Conservation (phyloP, 768 basidiomycete species). For the Leccinum variicolor region DNA sequence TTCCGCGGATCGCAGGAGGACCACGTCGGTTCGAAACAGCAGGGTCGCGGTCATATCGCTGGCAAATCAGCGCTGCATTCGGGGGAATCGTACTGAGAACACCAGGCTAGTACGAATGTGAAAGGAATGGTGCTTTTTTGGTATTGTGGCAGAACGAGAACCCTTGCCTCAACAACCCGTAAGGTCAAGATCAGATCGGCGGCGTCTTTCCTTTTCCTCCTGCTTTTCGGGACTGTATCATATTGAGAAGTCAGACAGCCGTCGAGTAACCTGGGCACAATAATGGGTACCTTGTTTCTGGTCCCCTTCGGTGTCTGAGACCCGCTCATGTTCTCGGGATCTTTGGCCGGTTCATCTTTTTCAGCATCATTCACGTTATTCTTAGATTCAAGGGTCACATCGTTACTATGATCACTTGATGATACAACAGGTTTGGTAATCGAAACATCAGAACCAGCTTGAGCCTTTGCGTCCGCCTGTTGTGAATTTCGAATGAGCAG, state of each 20-base stretch:
- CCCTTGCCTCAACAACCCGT: neutral
- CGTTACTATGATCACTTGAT: constrained; percentile 22
- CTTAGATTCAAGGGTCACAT: constrained; percentile 23
- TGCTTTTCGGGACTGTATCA: neutral
- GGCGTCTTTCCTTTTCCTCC: neutral
- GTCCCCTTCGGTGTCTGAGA: constrained; percentile 21
- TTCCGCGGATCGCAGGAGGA: constrained; percentile 10
- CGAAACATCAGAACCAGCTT: constrained; percentile 11
- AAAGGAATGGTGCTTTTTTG: constrained; percentile 1
- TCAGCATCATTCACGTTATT: constrained; percentile 23
- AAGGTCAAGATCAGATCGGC: constrained; percentile 1
- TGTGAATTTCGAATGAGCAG: constrained; percentile 23
- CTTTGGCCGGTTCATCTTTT: constrained; percentile 28
- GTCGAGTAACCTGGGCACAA: neutral
- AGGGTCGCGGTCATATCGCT: constrained; percentile 10
- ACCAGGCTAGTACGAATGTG: constrained; percentile 14
- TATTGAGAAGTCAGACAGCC: constrained; percentile 8
- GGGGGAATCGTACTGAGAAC: constrained; percentile 2
- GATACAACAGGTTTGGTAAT: constrained; percentile 27
- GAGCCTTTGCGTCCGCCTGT: constrained; percentile 13
- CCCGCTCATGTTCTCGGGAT: constrained; percentile 9
- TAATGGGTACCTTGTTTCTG: constrained; percentile 14
- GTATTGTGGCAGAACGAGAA: neutral
- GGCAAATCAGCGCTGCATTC: constrained; percentile 7
- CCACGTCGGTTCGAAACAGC: neutral